phyloP scores from a whole-genome alignment of 2,329 filamentous ascomycete genomes.

The Hirsutella minnesotensis region DNA sequence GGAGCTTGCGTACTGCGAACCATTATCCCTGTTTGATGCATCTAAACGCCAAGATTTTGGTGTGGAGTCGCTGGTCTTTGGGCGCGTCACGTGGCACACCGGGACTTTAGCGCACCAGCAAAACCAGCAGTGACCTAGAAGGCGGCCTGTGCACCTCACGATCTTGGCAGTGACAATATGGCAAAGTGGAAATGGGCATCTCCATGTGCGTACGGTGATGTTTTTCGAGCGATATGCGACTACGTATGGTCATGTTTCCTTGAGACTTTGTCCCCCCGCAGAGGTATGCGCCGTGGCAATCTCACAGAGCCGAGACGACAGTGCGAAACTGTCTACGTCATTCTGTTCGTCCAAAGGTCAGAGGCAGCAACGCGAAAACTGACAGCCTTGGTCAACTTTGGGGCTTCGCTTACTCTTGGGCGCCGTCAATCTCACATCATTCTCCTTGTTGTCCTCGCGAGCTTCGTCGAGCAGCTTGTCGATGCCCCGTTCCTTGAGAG shows the following conservation, averaged over 20 bases:
- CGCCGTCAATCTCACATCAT: slow-evolving; percentile 48
- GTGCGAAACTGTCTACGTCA: slow-evolving; percentile 1
- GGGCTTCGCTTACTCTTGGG: slow-evolving; percentile 29
- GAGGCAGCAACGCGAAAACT: background rate
- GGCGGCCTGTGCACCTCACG: no score
- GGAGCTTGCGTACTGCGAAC: slow-evolving; percentile 2
- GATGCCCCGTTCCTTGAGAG: slow-evolving; percentile 79
- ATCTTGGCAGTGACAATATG: no score
- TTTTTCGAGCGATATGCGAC: no score
- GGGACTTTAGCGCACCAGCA: no score
- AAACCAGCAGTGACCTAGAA: no score
- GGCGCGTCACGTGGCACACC: slow-evolving; percentile 4
- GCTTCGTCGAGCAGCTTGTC: slow-evolving; percentile 89
- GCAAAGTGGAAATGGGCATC: no score
- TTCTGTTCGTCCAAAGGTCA: background rate
- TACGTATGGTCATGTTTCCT: no score
- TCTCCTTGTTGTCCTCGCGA: slow-evolving; percentile 78
- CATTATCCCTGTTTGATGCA: slow-evolving; percentile 3
- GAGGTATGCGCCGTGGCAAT: no score
- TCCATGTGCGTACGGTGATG: no score
- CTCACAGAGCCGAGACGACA: no score
- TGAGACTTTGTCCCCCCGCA: no score
- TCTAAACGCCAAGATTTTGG: background rate
- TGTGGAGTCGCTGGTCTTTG: slow-evolving; percentile 21
- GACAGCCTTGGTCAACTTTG: no score